Evolutionary conservation across 1,139 yeast genomes (phyloP), one percentile per base, ranked within the genome.

Genomic region (Taphrina communis): DNA sequence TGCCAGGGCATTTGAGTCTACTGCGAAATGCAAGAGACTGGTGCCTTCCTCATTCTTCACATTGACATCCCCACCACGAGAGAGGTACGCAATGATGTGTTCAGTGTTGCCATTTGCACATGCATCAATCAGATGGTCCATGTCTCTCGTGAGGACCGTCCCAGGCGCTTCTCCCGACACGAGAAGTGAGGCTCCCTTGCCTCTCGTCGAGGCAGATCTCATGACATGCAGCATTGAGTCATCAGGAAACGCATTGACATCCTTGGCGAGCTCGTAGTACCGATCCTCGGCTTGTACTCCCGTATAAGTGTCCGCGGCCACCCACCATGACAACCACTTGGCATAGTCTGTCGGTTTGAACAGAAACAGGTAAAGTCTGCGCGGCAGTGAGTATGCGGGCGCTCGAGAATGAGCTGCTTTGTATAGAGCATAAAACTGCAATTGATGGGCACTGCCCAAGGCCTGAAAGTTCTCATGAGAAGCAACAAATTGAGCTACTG

Each of bases 271-370:
- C 21, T 35, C 19, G 21, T 48, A 63, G 39, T 63, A 63, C 17
- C 61, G 67, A 1, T 12, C 17, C 14, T 44, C 42, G 12, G 60
- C 60, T n/a, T 53, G 51, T 5, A 21, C 36, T 1, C 38, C 35
- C 14, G 55, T 36, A 12, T 55, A 55, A 14, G 60, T 25, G 11
- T 46, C 52, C 36, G 52, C 17, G 2, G 48, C 55, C 8, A 63
- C 38, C 52, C 59, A 56, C 67, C 67, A 63, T 19, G 61, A 46
- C 31, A 50, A 19, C 67, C 67, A 63, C 44, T 55, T 63, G 17
- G 19, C n/a, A 36, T 55, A 63, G 11, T 41, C 61, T 7, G 21
- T 19, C 6, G 38, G 67, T 2, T 38, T 36, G 12, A n/a, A 9
- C 6, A 55, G 19, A 41, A 19, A 63, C 51, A 55, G 35, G n/a